Evolutionary conservation across 1,139 yeast species (phyloP).

Genomic region (Blastobotrys serpentis): DNA sequence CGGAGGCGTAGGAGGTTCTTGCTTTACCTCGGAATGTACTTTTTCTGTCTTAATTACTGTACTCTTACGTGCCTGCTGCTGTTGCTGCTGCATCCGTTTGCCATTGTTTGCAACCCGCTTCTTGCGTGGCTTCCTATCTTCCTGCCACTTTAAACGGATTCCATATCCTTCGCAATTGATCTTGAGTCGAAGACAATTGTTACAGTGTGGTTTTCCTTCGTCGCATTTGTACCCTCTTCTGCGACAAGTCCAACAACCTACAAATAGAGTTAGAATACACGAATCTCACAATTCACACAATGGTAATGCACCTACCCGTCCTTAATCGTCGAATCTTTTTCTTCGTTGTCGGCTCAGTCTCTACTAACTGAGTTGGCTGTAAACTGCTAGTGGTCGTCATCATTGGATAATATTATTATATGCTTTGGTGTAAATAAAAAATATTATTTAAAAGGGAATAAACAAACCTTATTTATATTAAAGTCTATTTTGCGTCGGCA

Average conservation of each 20-base stretch:
- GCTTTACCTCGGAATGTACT: not conserved
- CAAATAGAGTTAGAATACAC: not conserved
- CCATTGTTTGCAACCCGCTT: too few species aligned
- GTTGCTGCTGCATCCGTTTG: constrained; percentile 1
- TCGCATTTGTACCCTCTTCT: constrained; percentile 82
- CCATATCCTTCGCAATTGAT: constrained; percentile 33
- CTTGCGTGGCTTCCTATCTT: constrained; percentile 15
- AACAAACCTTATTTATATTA: constrained; percentile 7
- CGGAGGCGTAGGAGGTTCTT: not conserved
- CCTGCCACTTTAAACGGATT: constrained; percentile 33
- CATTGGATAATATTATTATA: not conserved
- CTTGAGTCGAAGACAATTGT: constrained; percentile 28
- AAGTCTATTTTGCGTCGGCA: not conserved
- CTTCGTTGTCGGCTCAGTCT: constrained; percentile 21
- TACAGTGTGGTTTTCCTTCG: constrained; percentile 59
- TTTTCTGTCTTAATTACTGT: too few species aligned
- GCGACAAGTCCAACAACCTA: constrained; percentile 79
- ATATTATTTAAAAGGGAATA: not conserved
- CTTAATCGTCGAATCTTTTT: constrained; percentile 31
- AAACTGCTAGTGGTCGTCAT: not conserved
- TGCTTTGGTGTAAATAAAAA: not conserved
- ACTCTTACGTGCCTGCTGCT: not conserved
- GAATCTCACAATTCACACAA: not conserved
- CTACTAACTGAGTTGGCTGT: not conserved
- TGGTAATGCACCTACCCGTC: constrained; percentile 25